phyloP scores from a whole-genome alignment of 495 filamentous ascomycete species.

The Mytilinidion resinicola region DNA sequence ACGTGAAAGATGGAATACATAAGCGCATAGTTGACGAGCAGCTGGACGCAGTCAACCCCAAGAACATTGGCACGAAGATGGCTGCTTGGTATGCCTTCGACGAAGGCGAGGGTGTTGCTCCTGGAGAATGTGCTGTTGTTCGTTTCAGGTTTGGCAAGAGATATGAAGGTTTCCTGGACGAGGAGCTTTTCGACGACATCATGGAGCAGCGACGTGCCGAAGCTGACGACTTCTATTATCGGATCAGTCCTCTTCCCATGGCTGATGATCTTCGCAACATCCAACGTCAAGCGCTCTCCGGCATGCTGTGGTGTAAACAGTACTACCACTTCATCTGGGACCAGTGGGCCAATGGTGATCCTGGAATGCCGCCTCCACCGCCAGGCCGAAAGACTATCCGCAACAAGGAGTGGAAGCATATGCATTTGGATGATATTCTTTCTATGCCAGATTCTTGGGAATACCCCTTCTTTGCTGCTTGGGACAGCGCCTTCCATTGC shows the following conservation, averaged over 20 bases:
- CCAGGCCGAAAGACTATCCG: constrained; percentile 71
- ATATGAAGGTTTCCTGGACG: constrained; percentile 68
- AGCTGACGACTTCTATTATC: constrained; percentile 92
- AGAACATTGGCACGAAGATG: constrained; percentile 74
- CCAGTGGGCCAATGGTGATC: constrained; percentile 84
- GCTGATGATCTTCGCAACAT: constrained; percentile 90
- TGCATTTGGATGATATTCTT: constrained; percentile 87
- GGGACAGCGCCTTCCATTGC: constrained; percentile 95
- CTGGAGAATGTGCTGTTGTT: constrained; percentile 90
- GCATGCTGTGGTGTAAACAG: constrained; percentile 98
- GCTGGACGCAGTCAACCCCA: constrained; percentile 74
- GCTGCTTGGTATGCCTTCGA: constrained; percentile 91
- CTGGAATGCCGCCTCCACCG: constrained; percentile 72
- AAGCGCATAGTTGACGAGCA: constrained; percentile 76
- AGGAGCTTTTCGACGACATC: constrained; percentile 85
- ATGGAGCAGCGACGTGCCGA: constrained; percentile 79
- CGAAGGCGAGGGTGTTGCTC: constrained; percentile 74
- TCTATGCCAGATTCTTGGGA: constrained; percentile 99
- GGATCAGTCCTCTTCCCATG: constrained; percentile 90
- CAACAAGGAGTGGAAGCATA: constrained; percentile 85
- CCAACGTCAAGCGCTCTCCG: constrained; percentile 85
- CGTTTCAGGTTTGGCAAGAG: constrained; percentile 80
- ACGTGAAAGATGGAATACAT: constrained; percentile 95
- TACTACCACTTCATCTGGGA: constrained; percentile 96
- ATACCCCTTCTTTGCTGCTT: constrained; percentile 96